Evolutionary conservation across 1,284 basidiomycete genomes (phyloP).

Genomic region (Trametes versicolor): DNA sequence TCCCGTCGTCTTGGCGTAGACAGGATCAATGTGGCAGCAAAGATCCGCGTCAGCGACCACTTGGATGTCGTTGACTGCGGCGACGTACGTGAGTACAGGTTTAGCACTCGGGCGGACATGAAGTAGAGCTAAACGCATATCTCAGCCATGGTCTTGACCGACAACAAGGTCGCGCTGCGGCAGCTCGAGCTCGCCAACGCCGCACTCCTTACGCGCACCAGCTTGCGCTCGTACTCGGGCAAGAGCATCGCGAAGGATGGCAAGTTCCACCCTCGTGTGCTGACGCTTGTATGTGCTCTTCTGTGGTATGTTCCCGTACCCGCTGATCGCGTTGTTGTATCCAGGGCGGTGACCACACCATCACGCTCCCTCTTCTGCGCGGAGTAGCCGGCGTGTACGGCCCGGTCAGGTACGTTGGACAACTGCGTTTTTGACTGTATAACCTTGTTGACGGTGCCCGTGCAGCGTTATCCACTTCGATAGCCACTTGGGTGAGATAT

Average conservation of each 20-base stretch:
- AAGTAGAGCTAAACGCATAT: neutral
- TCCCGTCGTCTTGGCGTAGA: conserved; percentile 43
- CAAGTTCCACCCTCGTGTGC: conserved; percentile 48
- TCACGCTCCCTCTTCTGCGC: conserved; percentile 50
- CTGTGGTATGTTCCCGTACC: neutral
- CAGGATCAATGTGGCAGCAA: conserved; percentile 45
- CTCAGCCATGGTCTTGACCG: conserved; percentile 45
- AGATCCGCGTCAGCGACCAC: conserved; percentile 43
- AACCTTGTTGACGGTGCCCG: neutral
- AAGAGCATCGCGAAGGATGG: conserved; percentile 47
- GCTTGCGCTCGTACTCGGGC: conserved; percentile 37
- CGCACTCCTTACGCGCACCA: conserved; percentile 38
- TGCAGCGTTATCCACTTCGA: conserved; percentile 53
- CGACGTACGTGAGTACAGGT: conserved; percentile 46
- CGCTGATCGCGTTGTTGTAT: neutral
- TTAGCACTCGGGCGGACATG: neutral
- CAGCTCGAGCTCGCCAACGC: conserved; percentile 48
- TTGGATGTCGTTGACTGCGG: conserved; percentile 49
- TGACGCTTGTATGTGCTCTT: conserved; percentile 43
- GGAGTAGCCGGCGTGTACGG: conserved; percentile 50
- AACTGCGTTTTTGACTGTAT: neutral
- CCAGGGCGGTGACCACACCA: conserved; percentile 53
- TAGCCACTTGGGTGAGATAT: conserved; percentile 45
- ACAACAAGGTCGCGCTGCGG: conserved; percentile 48
- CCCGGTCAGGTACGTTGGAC: conserved; percentile 41